Evolutionary conservation across 2,329 filamentous ascomycete genomes (phyloP).

Genomic region (Zymoseptoria brevis): DNA sequence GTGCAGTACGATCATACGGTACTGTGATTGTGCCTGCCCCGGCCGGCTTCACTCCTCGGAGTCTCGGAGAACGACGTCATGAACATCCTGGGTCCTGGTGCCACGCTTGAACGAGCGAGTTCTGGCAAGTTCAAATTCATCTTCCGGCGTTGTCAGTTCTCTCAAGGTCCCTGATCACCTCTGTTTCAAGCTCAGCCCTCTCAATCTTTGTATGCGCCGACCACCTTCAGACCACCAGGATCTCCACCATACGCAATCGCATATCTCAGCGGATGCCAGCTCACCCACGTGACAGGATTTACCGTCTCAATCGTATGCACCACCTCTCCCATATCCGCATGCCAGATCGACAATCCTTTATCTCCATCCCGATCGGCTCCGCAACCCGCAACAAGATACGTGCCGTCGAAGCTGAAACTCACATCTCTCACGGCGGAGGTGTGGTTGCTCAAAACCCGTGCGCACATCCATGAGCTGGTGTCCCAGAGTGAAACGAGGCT

Average conservation of each 20-base stretch:
- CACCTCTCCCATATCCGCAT: constrained; percentile 65
- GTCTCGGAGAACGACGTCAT: no score
- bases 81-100: no score
- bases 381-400: constrained; percentile 64
- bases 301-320: constrained; percentile 64
- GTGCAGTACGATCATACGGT: neutral
- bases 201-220: constrained; percentile 38
- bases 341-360: constrained; percentile 59
- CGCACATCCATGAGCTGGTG: constrained; percentile 68
- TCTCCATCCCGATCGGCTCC: constrained; percentile 50
- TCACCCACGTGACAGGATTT: constrained; percentile 56
- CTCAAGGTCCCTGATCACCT: neutral
- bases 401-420: constrained; percentile 71
- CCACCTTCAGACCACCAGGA: constrained; percentile 58
- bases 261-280: constrained; percentile 70
- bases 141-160: neutral
- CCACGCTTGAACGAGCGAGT: neutral
- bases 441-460: constrained; percentile 62
- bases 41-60: no score
- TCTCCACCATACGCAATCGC: constrained; percentile 64
- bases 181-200: neutral
- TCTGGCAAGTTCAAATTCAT: neutral
- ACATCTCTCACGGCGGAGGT: constrained; percentile 60
- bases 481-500: constrained; percentile 72
- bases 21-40: no score